Conservation (phyloP, 441 rosid species). For the Arabidopsis lyrata region DNA sequence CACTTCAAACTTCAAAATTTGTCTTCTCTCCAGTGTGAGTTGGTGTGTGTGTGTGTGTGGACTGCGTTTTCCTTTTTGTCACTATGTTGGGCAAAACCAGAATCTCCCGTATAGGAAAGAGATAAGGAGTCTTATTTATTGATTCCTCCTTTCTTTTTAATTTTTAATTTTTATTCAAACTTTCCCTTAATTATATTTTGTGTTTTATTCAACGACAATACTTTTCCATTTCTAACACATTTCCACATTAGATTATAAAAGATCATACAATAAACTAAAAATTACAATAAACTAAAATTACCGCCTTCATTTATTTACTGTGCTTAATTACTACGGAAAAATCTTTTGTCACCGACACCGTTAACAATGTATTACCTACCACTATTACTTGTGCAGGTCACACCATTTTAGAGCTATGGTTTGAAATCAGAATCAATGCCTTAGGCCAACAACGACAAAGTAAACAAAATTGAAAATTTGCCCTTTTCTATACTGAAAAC, state of each 20-base stretch:
- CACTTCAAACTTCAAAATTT: neutral
- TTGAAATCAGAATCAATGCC: neutral
- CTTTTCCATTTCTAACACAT: neutral
- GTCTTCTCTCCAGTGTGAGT: constrained; percentile 24
- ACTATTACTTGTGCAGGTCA: no score
- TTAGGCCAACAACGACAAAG: neutral
- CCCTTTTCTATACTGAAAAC: neutral
- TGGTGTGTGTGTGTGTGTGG: constrained; percentile 35
- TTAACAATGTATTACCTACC: no score
- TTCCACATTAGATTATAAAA: neutral
- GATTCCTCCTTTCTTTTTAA: neutral
- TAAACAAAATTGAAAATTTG: no score
- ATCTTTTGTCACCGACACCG: no score
- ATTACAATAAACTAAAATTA: no score
- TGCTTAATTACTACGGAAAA: no score
- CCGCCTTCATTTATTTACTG: no score
- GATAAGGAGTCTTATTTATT: constrained; percentile 31
- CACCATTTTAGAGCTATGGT: neutral
- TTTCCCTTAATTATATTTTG: neutral
- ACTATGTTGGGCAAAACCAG: constrained; percentile 8
- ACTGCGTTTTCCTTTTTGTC: constrained; percentile 29
- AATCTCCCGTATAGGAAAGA: constrained; percentile 13
- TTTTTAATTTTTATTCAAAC: neutral
- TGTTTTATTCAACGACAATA: neutral
- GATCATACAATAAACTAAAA: no score